phyloP scores from a whole-genome alignment of 805 yeast species.

The Middelhovenomyces tepae region DNA sequence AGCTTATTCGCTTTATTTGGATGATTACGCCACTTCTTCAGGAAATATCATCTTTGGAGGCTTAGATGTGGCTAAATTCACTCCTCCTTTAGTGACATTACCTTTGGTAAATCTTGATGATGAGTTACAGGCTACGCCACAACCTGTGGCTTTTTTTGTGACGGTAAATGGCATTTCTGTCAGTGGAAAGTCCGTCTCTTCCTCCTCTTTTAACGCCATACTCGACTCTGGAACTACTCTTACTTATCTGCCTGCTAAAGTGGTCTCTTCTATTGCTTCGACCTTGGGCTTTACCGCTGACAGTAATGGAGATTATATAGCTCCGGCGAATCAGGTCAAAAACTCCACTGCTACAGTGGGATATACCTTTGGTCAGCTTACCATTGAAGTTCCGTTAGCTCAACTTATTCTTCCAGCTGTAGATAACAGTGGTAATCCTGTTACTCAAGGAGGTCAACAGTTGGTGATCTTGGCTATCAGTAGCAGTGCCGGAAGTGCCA shows the following conservation, averaged over 20 bases:
- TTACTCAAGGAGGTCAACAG: slow-evolving; percentile 1
- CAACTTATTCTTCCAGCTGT: not conserved
- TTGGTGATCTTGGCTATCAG: slow-evolving; percentile 3
- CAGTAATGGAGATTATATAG: too few species aligned
- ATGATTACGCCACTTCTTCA: slow-evolving; percentile 24
- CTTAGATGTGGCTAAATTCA: slow-evolving; percentile 52
- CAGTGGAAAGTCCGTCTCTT: slow-evolving; percentile 19
- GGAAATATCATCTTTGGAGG: slow-evolving; percentile 64
- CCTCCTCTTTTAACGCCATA: too few species aligned
- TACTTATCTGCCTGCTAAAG: slow-evolving; percentile 18
- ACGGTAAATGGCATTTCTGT: slow-evolving; percentile 8
- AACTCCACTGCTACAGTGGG: not conserved
- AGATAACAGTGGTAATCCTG: slow-evolving; percentile 1
- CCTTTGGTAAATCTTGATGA: slow-evolving; percentile 12
- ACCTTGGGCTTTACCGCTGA: not conserved
- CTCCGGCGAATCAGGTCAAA: too few species aligned
- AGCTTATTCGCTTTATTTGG: slow-evolving; percentile 45
- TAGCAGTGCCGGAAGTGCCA: not conserved
- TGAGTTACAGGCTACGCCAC: slow-evolving; percentile 6
- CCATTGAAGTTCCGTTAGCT: not conserved
- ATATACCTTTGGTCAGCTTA: not conserved
- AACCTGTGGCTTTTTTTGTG: slow-evolving; percentile 3
- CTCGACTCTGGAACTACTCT: slow-evolving; percentile 18
- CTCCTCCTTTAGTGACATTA: slow-evolving; percentile 31
- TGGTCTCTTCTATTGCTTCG: slow-evolving; percentile 22